Percentiles rank a stretch among this genome's conserved stretches.
Conservation (phyloP, 2,329 filamentous ascomycete genomes). For the Fusarium lateritium region DNA sequence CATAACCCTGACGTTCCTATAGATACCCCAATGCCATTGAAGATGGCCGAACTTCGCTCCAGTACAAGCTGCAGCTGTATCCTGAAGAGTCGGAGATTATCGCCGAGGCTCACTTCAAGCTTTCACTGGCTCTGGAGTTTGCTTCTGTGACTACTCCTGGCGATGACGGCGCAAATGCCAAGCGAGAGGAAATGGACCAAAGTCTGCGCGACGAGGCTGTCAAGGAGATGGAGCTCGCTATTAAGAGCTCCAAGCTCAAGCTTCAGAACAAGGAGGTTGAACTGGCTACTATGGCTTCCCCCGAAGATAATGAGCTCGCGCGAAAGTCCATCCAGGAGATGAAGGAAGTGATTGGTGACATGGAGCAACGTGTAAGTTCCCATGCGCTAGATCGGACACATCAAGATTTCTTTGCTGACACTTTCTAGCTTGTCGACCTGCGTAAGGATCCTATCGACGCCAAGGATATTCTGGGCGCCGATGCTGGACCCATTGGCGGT, state of each 20-base stretch:
- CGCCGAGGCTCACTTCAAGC: conserved; percentile 96
- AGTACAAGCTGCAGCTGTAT: conserved; percentile 84
- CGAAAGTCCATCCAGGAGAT: conserved; percentile 77
- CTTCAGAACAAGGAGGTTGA: conserved; percentile 78
- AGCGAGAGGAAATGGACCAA: conserved; percentile 73
- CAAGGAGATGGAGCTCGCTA: conserved; percentile 79
- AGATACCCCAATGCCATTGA: conserved; percentile 88
- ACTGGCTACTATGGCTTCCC: conserved; percentile 72
- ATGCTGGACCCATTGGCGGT: conserved; percentile 65
- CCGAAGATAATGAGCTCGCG: conserved; percentile 76
- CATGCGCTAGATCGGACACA: conserved; percentile 11
- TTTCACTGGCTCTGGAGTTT: conserved; percentile 95
- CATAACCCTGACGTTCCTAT: conserved; percentile 24
- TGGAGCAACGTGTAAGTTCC: conserved; percentile 78
- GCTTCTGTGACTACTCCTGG: conserved; percentile 80
- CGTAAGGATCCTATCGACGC: conserved; percentile 69
- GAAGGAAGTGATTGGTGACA: conserved; percentile 83
- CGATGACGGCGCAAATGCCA: conserved; percentile 61
- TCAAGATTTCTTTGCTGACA: neutral
- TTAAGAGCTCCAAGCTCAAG: conserved; percentile 79
- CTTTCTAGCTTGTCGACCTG: conserved; percentile 75
- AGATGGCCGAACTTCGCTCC: conserved; percentile 83
- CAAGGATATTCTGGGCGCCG: conserved; percentile 56
- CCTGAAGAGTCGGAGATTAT: conserved; percentile 86
- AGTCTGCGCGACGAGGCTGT: conserved; percentile 79